Evolutionary conservation across 148 eudicot genomes (phyloP), one percentile per base, ranked within the genome.

Genomic region (Amaranthus hypochondriacus): DNA sequence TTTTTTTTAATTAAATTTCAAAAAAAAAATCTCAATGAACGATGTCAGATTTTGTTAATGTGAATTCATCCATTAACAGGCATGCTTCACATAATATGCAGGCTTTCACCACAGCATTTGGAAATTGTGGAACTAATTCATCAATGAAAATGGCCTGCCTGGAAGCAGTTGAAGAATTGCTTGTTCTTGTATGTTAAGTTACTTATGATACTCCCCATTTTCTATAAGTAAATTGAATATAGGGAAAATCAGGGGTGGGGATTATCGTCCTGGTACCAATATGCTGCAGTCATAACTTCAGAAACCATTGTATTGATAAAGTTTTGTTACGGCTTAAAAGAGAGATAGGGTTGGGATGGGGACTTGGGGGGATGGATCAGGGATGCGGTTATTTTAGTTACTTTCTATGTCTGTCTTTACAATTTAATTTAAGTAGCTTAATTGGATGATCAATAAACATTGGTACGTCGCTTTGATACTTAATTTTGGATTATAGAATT

Each of bases 51-150:
- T 14, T 58, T 57, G 15, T 18, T 28, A 18, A 21, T 28, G 28
- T 47, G 7, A n/a, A 12, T 4, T 51, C 52, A 21, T 68, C 55
- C 69, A 50, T 64, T 39, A 57, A 44, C 51, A 62, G 7, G 57
- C 59, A 60, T 79, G 46, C 47, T 72, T 76, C 51, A 68, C 28
- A 62, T 49, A 28, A 69, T 63, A 58, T 84, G 81, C 96, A 95
- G 97, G 96, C 89, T 71, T 95, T 92, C 78, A 92, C 96, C 4
- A 73, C 71, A 54, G 87, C 81, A 56, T 95, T 92, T 81, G 76
- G 58, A 78, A 79, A 78, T 70, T 88, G 90, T 77, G 75, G 73
- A 67, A 84, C 83, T 53, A 89, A 86, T 67, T 95, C 97, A 73
- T 78, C 84, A 13, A 71, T 89, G 78, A 92, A 90, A 74, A 79